Conservation (phyloP, 768 basidiomycete species). For the Russula compacta region DNA sequence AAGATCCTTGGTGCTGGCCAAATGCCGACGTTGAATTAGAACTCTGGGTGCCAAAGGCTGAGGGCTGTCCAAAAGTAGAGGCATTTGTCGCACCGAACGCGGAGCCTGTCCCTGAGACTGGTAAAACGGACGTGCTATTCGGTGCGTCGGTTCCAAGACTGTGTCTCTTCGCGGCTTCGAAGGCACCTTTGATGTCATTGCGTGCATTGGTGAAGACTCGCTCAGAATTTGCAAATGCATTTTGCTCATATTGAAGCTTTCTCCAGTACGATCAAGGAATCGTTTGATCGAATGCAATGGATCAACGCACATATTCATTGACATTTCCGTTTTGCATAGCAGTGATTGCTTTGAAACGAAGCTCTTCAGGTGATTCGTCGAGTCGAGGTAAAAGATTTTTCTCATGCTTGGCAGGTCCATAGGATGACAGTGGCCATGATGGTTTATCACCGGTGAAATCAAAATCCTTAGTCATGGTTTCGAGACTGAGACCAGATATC, state of each 20-base stretch:
- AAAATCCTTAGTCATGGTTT: conserved; percentile 53
- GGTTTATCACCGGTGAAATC: conserved; percentile 46
- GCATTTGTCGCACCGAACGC: conserved; percentile 15
- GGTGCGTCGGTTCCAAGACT: conserved; percentile 24
- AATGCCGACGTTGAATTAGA: conserved; percentile 1
- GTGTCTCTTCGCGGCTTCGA: conserved; percentile 42
- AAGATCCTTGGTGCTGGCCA: conserved; percentile 25
- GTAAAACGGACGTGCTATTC: neutral
- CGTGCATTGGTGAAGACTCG: conserved; percentile 36
- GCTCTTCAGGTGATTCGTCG: conserved; percentile 71
- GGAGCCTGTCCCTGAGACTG: conserved; percentile 1
- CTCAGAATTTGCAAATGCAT: conserved; percentile 43
- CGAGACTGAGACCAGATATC: conserved; percentile 34
- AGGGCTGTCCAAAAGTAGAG: conserved; percentile 23
- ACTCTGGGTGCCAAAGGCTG: conserved; percentile 30
- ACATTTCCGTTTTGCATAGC: conserved; percentile 45
- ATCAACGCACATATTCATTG: conserved; percentile 54
- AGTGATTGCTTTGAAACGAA: conserved; percentile 50
- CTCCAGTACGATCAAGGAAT: neutral
- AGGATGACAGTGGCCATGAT: conserved; percentile 69
- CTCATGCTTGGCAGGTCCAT: conserved; percentile 66
- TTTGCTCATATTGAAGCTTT: conserved; percentile 47
- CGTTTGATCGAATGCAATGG: neutral
- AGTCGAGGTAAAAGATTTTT: conserved; percentile 50
- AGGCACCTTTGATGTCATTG: conserved; percentile 31